Base-by-base conservation (phyloP, 768 basidiomycete genomes). In the Infundibulicybe gibba region DNA sequence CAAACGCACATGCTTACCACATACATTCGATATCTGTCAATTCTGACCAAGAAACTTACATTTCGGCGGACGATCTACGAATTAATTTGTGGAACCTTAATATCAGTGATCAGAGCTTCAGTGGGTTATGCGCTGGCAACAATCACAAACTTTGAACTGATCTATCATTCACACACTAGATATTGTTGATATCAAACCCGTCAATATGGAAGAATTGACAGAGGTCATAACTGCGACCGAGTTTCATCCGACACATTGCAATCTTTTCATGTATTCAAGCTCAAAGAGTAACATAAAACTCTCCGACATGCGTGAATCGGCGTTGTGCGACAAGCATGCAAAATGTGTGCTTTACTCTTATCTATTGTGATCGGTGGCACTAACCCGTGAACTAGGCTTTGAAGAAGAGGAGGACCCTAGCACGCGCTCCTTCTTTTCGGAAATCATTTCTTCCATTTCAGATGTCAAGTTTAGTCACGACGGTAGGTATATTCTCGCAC, bases 181-280 rank as follows among this genome's bases (percentile, higher is more conserved):
- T 70, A 98, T 99, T 61, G 94, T 99, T 53, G 97, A 99, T 67
- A 98, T 99, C 81, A 99, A 99, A 65, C 97, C 97, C 2, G 84
- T 92, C 59, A 99, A 99, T 68, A 99, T 99, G 97, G 97, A 99
- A 64, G 97, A 99, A 66, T 77, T 99, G 45, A 98, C 97, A 13
- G 97, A 99, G 65, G 97, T 99, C 63, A 98, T 99, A 67, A 99
- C 97, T n/a, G 92, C 95, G 10, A 93, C 97, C 41, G 97, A 99
- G 69, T 98, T 99, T 69, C 97, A 98, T 63, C 97, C 97, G 30
- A 79, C 83, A 44, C 90, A 95, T 53, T 98, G 97, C 83, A 98
- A 98, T 67, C 74, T 91, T 43, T 98, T 99, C 75, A 97, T 97
- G 94, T 99, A 98, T 67, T 98, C 95, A 52, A 94, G 92, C 70